Conservation (phyloP, 352 stramenopile genomes). For the Phytophthora lateralis region DNA sequence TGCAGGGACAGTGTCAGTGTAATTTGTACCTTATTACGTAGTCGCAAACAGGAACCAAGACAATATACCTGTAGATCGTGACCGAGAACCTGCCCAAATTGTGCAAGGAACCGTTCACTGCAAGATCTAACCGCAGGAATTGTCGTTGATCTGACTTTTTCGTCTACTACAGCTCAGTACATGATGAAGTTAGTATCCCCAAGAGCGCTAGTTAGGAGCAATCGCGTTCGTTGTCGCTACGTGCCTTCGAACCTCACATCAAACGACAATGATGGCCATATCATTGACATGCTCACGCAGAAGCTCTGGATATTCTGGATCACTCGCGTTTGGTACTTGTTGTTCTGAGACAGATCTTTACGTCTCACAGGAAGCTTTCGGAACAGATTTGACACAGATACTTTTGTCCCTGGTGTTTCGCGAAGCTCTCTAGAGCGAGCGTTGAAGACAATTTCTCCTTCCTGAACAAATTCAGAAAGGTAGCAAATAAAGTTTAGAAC, state of each 20-base stretch:
- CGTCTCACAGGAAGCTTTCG: constrained; percentile 58
- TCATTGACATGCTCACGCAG: constrained; percentile 65
- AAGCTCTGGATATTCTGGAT: constrained; percentile 52
- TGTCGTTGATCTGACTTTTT: constrained; percentile 13
- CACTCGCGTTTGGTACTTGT: constrained; percentile 39
- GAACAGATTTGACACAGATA: constrained; percentile 67
- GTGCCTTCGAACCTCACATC: constrained; percentile 55
- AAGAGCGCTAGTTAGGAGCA: neutral
- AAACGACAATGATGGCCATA: constrained; percentile 73
- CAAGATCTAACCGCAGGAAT: constrained; percentile 39
- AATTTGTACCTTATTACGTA: neutral
- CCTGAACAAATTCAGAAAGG: constrained; percentile 30
- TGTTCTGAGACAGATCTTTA: constrained; percentile 46
- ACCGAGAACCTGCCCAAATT: constrained; percentile 53
- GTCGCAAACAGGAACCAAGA: neutral
- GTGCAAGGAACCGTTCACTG: constrained; percentile 40
- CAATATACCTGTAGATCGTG: constrained; percentile 50
- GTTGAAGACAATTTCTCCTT: constrained; percentile 64
- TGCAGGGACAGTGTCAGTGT: neutral
- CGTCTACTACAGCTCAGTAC: constrained; percentile 13
- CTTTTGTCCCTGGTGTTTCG: constrained; percentile 49
- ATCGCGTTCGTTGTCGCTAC: neutral
- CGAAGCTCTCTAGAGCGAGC: constrained; percentile 42
- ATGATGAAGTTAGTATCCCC: neutral
- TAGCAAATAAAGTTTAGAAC: neutral